These are phyloP conservation scores for Fusarium burgessii DNA, from an alignment of 2,329 filamentous ascomycete species.

Conservation along the genomic window DNA sequence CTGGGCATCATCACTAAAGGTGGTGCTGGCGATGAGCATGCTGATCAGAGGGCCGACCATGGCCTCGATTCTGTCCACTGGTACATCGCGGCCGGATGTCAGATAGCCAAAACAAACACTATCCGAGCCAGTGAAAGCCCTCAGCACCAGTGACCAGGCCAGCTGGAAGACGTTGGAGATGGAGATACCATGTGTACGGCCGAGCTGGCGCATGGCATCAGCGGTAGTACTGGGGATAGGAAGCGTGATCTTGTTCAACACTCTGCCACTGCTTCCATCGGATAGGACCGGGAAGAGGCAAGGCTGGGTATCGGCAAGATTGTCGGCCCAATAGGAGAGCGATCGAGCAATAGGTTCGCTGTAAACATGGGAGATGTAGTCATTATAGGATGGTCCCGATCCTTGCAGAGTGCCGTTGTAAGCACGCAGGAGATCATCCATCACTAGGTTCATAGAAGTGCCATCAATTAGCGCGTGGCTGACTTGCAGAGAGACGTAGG, in stretches of 20 bases:
- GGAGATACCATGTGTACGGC: neutral
- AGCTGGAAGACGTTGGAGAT: neutral
- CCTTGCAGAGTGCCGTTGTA: neutral
- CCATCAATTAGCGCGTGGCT: neutral
- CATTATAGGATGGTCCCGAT: neutral
- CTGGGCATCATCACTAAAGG: neutral
- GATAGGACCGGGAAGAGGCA: neutral
- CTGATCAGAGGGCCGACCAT: neutral
- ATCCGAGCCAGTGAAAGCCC: neutral
- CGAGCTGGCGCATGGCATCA: neutral
- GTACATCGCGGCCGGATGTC: neutral
- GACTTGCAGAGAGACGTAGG: neutral
- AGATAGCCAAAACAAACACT: conserved; percentile 1
- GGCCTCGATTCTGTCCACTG: neutral
- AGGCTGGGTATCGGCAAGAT: neutral
- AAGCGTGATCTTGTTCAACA: neutral
- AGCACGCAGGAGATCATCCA: neutral
- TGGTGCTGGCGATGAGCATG: neutral
- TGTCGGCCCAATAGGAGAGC: neutral
- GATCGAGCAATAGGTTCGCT: neutral
- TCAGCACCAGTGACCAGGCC: neutral
- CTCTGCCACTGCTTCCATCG: neutral
- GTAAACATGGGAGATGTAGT: neutral
- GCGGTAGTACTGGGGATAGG: neutral
- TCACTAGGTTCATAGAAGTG: neutral